phyloP scores from a whole-genome alignment of 225 moss, liverwort and hornwort species.

The Straminergon stramineum region DNA sequence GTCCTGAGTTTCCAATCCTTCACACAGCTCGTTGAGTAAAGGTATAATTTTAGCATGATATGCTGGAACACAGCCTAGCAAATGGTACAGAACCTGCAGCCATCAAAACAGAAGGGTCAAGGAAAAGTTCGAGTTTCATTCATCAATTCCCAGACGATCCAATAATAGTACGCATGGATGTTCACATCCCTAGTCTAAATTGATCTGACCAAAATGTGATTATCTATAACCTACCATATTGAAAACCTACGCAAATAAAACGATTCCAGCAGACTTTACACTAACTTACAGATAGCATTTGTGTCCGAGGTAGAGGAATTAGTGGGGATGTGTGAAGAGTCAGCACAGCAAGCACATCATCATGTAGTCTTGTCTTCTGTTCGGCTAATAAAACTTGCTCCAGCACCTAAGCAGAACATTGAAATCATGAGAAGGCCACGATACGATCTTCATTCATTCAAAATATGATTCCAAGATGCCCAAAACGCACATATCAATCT shows the following conservation, averaged over 20 bases:
- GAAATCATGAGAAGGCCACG: not conserved
- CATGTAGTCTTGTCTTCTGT: conserved; percentile 75
- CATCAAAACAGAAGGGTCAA: not conserved
- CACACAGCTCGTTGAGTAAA: conserved; percentile 74
- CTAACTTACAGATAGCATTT: conserved; percentile 76
- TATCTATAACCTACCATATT: not conserved
- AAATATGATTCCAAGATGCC: not conserved
- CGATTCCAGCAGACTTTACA: not conserved
- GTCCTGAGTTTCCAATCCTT: conserved; percentile 51
- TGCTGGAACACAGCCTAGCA: conserved; percentile 75
- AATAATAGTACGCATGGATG: not conserved
- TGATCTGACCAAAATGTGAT: not conserved
- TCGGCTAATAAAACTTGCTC: conserved; percentile 68
- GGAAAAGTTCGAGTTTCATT: not conserved
- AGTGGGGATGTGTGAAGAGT: conserved; percentile 70
- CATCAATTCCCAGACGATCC: not conserved
- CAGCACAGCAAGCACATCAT: conserved; percentile 66
- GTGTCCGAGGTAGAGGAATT: conserved; percentile 69
- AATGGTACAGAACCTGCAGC: conserved; percentile 82
- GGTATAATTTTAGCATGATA: conserved; percentile 58
- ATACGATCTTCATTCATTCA: not conserved
- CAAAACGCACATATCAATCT: not conserved
- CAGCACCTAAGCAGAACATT: conserved; percentile 47
- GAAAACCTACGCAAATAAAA: not conserved
- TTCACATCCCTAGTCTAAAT: not conserved